Conservation (phyloP, 1,284 basidiomycete genomes). For the Apiotrichum porosum region DNA sequence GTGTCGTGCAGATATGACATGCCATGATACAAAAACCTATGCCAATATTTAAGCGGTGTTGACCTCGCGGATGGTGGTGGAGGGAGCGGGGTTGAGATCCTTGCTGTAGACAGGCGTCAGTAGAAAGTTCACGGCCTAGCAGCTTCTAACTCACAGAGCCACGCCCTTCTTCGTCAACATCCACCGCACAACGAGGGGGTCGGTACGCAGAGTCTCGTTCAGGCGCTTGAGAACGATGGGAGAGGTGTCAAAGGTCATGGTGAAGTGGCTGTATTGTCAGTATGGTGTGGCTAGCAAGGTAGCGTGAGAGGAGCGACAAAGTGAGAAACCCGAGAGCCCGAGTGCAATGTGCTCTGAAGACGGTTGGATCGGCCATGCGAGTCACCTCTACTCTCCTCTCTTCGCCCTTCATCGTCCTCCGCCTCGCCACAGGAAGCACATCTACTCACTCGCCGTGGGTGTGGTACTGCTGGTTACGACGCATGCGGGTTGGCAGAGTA, state of each 20-base stretch:
- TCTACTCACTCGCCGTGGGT: slow-evolving; percentile 46
- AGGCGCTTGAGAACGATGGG: slow-evolving; percentile 42
- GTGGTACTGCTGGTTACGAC: slow-evolving; percentile 47
- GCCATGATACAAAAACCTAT: too few species aligned
- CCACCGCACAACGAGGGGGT: slow-evolving; percentile 43
- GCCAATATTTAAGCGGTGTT: neutral
- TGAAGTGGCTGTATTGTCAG: slow-evolving; percentile 40
- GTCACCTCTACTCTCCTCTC: neutral
- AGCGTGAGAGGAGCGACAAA: neutral
- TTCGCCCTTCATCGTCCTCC: neutral
- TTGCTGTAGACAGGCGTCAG: slow-evolving; percentile 4
- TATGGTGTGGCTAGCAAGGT: neutral
- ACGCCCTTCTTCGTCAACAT: slow-evolving; percentile 19
- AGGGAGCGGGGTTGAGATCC: slow-evolving; percentile 10
- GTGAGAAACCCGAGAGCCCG: too few species aligned
- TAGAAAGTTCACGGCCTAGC: neutral
- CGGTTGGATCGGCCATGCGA: too few species aligned
- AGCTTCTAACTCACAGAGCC: slow-evolving; percentile 10
- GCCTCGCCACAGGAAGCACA: too few species aligned
- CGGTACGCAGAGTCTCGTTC: slow-evolving; percentile 40
- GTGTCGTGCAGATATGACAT: too few species aligned
- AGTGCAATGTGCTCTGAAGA: too few species aligned
- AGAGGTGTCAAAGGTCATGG: slow-evolving; percentile 46
- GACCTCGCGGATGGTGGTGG: slow-evolving; percentile 9
- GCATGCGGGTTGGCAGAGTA: slow-evolving; percentile 41